These are phyloP conservation scores for Hyaloperonospora arabidopsidis DNA, from an alignment of 352 stramenopile species.

Conservation along the genomic window DNA sequence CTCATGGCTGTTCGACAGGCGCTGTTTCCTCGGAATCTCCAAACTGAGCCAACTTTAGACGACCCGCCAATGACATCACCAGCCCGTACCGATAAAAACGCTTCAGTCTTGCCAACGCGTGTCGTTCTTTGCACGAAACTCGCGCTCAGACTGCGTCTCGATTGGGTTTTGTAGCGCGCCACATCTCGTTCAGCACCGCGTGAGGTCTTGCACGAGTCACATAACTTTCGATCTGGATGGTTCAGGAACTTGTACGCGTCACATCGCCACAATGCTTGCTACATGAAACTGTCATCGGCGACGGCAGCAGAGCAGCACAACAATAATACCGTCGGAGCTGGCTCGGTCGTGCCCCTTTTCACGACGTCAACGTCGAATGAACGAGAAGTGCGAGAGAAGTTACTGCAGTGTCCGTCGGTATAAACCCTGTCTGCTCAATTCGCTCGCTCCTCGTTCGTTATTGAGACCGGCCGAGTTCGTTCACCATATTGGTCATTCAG, in stretches of 20 bases:
- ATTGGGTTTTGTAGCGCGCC: constrained; percentile 29
- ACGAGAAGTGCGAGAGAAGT: no score
- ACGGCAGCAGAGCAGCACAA: constrained; percentile 43
- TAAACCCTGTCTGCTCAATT: no score
- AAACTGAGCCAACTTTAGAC: constrained; percentile 27
- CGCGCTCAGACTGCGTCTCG: constrained; percentile 20
- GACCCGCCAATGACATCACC: constrained; percentile 31
- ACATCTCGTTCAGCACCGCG: constrained; percentile 46
- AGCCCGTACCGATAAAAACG: constrained; percentile 29
- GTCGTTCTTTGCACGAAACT: constrained; percentile 31
- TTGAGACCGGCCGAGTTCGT: no score
- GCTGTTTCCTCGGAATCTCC: constrained; percentile 19
- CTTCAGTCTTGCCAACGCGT: constrained; percentile 39
- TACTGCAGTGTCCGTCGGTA: no score
- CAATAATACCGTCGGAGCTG: constrained; percentile 14
- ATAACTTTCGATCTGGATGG: constrained; percentile 68
- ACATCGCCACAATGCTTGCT: constrained; percentile 80
- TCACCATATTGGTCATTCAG: no score
- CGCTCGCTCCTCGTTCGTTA: no score
- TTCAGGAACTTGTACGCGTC: constrained; percentile 87
- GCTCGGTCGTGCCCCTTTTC: no score
- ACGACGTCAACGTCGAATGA: no score
- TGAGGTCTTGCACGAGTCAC: constrained; percentile 78
- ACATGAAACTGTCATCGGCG: constrained; percentile 65
- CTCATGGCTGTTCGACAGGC: constrained; percentile 31